Evolutionary conservation across 2,329 filamentous ascomycete species (phyloP).

Genomic region (Ascochyta pisi): DNA sequence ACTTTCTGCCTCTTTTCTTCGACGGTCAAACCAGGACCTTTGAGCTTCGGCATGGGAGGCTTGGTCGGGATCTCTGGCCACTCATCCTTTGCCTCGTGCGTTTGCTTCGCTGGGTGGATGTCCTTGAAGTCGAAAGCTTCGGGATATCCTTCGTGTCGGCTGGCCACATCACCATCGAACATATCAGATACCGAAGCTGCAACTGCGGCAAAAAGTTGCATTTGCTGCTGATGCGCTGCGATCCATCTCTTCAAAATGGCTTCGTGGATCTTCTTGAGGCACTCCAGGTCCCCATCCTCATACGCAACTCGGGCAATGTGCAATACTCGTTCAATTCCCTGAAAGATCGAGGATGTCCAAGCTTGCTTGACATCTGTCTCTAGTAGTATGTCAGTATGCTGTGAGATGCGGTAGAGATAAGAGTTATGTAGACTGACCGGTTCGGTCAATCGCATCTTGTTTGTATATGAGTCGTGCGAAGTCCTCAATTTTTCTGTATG

Average conservation of each 20-base stretch:
- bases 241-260: constrained; percentile 18
- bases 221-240: constrained; percentile 3
- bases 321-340: constrained; percentile 8
- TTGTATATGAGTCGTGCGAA: constrained; percentile 5
- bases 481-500: constrained; percentile 8
- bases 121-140: constrained; percentile 11
- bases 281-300: constrained; percentile 5
- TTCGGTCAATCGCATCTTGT: not conserved
- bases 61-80: constrained; percentile 5
- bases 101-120: not conserved
- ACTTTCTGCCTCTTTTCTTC: constrained; percentile 8
- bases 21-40: not conserved
- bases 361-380: not conserved
- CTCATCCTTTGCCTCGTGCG: not conserved
- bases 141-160: not conserved
- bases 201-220: not conserved
- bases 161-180: constrained; percentile 1
- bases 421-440: not conserved
- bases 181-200: constrained; percentile 6
- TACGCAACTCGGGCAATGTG: constrained; percentile 20
- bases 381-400: not conserved
- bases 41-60: not conserved
- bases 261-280: constrained; percentile 2
- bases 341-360: constrained; percentile 10
- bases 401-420: no score